phyloP scores from a whole-genome alignment of 805 yeast genomes.

The Debaryomyces maramus region DNA sequence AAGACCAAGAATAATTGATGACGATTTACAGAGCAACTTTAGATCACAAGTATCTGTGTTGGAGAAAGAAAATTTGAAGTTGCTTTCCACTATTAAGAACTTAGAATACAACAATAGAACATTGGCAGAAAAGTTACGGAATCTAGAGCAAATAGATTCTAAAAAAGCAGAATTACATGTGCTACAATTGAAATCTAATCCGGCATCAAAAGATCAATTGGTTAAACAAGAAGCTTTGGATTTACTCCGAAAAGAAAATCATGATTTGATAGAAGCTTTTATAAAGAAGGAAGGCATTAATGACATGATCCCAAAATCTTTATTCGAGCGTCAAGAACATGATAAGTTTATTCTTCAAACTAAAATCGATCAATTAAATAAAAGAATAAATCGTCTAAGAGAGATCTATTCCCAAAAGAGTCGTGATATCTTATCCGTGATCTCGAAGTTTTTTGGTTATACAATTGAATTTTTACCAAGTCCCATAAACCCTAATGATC shows the following conservation, averaged over 20 bases:
- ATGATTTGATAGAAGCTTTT: slow-evolving; percentile 43
- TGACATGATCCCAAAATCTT: slow-evolving; percentile 55
- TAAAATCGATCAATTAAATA: slow-evolving; percentile 49
- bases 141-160: slow-evolving; percentile 18
- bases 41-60: slow-evolving; percentile 19
- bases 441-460: slow-evolving; percentile 70
- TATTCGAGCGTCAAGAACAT: slow-evolving; percentile 59
- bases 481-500: slow-evolving; percentile 43
- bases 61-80: slow-evolving; percentile 42
- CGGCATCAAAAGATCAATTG: slow-evolving; percentile 60
- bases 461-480: slow-evolving; percentile 61
- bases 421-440: slow-evolving; percentile 66
- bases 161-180: slow-evolving; percentile 41
- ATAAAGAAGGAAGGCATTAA: slow-evolving; percentile 13
- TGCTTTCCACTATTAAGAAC: slow-evolving; percentile 36
- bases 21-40: slow-evolving; percentile 9
- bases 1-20: slow-evolving; percentile 27
- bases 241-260: slow-evolving; percentile 57
- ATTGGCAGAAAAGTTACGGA: slow-evolving; percentile 36
- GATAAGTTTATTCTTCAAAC: slow-evolving; percentile 51
- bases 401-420: slow-evolving; percentile 66
- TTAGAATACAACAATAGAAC: slow-evolving; percentile 34
- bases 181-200: slow-evolving; percentile 65
- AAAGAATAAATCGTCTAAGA: slow-evolving; percentile 52
- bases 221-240: slow-evolving; percentile 54